Evolutionary conservation across 2,329 filamentous ascomycete species (phyloP).

Genomic region (Arthrobotrys entomopaga): DNA sequence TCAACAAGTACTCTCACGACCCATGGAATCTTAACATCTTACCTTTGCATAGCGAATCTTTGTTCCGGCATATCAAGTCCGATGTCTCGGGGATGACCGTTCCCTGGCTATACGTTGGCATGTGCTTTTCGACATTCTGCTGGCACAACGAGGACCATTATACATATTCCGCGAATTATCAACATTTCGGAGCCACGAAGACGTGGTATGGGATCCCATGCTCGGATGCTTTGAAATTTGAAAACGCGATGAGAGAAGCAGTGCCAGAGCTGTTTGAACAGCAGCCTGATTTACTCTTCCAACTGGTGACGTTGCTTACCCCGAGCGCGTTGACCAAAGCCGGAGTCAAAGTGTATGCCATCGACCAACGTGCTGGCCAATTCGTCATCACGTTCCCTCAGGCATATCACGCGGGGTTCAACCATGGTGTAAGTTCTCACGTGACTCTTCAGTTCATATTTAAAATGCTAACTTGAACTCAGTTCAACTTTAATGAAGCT

Average conservation of each 20-base stretch:
- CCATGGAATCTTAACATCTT: conserved; percentile 96
- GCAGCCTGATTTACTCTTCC: conserved; percentile 94
- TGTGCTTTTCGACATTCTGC: conserved; percentile 99
- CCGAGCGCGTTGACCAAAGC: conserved; percentile 93
- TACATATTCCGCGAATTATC: conserved; percentile 96
- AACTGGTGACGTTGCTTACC: conserved; percentile 93
- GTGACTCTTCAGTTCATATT: neutral
- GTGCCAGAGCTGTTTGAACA: conserved; percentile 97
- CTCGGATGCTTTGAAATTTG: conserved; percentile 92
- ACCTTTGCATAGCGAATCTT: conserved; percentile 86
- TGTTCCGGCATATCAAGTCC: conserved; percentile 97
- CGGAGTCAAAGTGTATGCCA: conserved; percentile 88
- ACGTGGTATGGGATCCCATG: conserved; percentile 99
- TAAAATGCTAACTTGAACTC: conserved; percentile 27
- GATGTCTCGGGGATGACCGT: conserved; percentile 99
- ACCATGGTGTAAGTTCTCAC: conserved; percentile 72
- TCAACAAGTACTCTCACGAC: conserved; percentile 85
- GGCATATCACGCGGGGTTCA: conserved; percentile 97
- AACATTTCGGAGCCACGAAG: conserved; percentile 97
- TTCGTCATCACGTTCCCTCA: conserved; percentile 97
- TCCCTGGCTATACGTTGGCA: conserved; percentile 98
- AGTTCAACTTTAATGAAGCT: conserved; percentile 97
- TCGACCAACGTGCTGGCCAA: conserved; percentile 96
- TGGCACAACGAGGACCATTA: conserved; percentile 99
- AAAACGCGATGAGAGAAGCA: conserved; percentile 91